Conservation (phyloP, 1,284 basidiomycete genomes). For the Entoloma clypeatum region DNA sequence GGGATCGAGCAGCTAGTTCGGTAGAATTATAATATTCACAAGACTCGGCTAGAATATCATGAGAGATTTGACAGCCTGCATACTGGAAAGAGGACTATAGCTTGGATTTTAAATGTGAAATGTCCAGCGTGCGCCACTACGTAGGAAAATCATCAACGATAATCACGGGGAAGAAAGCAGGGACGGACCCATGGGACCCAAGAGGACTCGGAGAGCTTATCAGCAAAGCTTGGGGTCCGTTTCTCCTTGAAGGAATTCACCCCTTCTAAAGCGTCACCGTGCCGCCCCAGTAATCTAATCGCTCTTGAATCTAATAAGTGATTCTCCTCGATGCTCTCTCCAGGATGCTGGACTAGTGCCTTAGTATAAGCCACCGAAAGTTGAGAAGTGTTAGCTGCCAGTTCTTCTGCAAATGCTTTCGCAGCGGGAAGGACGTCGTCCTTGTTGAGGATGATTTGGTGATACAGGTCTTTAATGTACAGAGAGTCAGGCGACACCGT, state of each 20-base stretch:
- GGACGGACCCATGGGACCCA: slow-evolving; percentile 51
- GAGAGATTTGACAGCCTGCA: not conserved
- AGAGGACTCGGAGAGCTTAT: slow-evolving; percentile 37
- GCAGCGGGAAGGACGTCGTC: slow-evolving; percentile 51
- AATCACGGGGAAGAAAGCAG: not conserved
- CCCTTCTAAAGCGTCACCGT: slow-evolving; percentile 45
- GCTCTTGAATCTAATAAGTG: slow-evolving; percentile 50
- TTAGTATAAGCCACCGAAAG: slow-evolving; percentile 48
- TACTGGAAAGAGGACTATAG: slow-evolving; percentile 18
- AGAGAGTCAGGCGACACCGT: slow-evolving; percentile 44
- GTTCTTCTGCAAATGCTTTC: slow-evolving; percentile 47
- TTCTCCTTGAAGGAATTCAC: slow-evolving; percentile 46
- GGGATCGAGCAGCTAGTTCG: slow-evolving; percentile 10
- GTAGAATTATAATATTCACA: too few species aligned
- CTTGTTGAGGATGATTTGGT: slow-evolving; percentile 43
- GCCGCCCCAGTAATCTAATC: slow-evolving; percentile 36
- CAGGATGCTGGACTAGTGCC: slow-evolving; percentile 47
- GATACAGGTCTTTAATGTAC: slow-evolving; percentile 41
- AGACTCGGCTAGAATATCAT: too few species aligned
- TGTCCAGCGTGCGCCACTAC: slow-evolving; percentile 39
- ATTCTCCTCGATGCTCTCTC: slow-evolving; percentile 48
- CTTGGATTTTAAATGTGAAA: slow-evolving; percentile 35
- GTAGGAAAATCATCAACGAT: not conserved
- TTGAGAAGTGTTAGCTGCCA: slow-evolving; percentile 48
- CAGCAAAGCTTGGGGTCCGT: slow-evolving; percentile 41